Percentiles rank a stretch among this genome's conserved stretches.
phyloP scores from a whole-genome alignment of 2,329 filamentous ascomycete species.

The Paecilomyces fulvus region DNA sequence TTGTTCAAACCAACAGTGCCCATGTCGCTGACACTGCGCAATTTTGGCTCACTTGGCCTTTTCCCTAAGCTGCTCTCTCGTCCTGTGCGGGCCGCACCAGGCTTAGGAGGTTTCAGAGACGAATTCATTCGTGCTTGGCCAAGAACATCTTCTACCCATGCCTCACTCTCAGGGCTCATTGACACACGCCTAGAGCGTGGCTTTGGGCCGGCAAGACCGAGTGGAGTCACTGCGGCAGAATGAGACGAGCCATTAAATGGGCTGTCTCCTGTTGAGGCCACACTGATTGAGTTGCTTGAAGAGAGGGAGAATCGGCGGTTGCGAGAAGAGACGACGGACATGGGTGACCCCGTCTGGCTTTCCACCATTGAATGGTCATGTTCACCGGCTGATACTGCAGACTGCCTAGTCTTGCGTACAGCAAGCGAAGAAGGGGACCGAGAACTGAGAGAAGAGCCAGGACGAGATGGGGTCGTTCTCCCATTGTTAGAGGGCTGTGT shows the following conservation, averaged over 20 bases:
- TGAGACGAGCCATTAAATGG: constrained; percentile 15
- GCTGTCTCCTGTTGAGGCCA: constrained; percentile 18
- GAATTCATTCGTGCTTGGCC: constrained; percentile 35
- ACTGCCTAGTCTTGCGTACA: constrained; percentile 30
- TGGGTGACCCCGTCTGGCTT: constrained; percentile 20
- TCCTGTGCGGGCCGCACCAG: constrained; percentile 9
- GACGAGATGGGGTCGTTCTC: constrained; percentile 28
- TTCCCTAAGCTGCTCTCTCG: constrained; percentile 9
- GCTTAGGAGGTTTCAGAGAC: constrained; percentile 22
- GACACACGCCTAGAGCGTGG: constrained; percentile 30
- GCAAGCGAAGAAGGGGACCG: constrained; percentile 31
- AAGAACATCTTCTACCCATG: constrained; percentile 40
- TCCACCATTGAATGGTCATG: constrained; percentile 18
- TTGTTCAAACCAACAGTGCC: constrained; percentile 26
- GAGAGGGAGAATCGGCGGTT: constrained; percentile 28
- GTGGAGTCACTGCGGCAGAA: constrained; percentile 26
- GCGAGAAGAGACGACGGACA: constrained; percentile 18
- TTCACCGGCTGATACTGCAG: constrained; percentile 25
- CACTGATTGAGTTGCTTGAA: constrained; percentile 27
- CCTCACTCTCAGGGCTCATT: constrained; percentile 38
- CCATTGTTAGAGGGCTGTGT: constrained; percentile 16
- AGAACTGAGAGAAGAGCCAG: constrained; percentile 26
- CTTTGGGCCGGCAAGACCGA: constrained; percentile 39
- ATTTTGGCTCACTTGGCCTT: constrained; percentile 17
- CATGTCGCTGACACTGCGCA: constrained; percentile 33